These are phyloP conservation scores for Fusarium scirpi DNA, from an alignment of 2,329 filamentous ascomycete genomes.

Conservation along the genomic window DNA sequence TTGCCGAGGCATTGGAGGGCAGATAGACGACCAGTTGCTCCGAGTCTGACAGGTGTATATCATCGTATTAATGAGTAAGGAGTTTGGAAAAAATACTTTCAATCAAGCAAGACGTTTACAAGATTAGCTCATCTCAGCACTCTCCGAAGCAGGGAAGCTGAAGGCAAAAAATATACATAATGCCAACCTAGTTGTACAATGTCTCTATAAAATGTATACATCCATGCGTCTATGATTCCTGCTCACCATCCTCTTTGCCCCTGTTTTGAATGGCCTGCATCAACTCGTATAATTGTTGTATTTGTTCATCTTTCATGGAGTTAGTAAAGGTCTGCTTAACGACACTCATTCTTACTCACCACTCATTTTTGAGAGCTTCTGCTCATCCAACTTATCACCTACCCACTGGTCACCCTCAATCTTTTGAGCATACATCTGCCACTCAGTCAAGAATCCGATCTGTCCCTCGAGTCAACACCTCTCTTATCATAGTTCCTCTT, in stretches of 20 bases:
- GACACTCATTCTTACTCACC: constrained; percentile 65
- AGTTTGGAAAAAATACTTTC: neutral
- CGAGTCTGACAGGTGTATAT: neutral
- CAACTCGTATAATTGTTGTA: constrained; percentile 92
- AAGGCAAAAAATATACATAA: neutral
- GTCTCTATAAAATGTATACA: constrained; percentile 22
- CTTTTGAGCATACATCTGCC: constrained; percentile 94
- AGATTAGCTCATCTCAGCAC: neutral
- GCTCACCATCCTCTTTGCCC: constrained; percentile 42
- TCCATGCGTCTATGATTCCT: constrained; percentile 40
- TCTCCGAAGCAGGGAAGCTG: neutral
- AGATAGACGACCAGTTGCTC: constrained; percentile 24
- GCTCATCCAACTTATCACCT: constrained; percentile 84
- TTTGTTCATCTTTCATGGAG: constrained; percentile 78
- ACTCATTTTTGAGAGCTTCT: constrained; percentile 93
- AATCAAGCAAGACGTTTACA: neutral
- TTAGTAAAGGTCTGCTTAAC: constrained; percentile 11
- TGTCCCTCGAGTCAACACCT: constrained; percentile 52
- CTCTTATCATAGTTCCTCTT: neutral
- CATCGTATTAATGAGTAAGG: neutral
- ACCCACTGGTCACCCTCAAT: constrained; percentile 89
- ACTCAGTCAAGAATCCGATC: constrained; percentile 96
- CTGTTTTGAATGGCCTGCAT: constrained; percentile 80
- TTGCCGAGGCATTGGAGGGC: constrained; percentile 61
- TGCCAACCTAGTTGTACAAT: neutral